Evolutionary conservation across 805 yeast genomes (phyloP).

Genomic region (Candida adriatica): DNA sequence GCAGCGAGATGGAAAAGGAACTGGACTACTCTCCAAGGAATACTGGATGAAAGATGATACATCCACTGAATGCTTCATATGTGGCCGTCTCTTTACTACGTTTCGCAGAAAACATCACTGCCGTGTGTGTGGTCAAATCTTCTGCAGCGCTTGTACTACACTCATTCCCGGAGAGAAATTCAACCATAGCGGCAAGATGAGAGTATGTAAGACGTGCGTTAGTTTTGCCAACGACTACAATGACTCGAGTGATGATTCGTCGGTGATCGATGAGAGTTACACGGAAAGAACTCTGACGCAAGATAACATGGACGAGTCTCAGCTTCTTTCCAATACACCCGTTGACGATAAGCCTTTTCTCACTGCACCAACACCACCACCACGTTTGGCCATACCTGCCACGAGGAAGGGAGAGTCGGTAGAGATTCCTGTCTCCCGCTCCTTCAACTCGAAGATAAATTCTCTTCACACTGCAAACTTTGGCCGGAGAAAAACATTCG

Average conservation of each 20-base stretch:
- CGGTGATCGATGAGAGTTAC: conserved; percentile 31
- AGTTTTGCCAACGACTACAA: conserved; percentile 58
- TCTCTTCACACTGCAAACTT: conserved; percentile 22
- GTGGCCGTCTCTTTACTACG: conserved; percentile 74
- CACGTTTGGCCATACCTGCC: conserved; percentile 77
- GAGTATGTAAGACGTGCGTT: conserved; percentile 73
- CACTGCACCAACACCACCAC: conserved; percentile 49
- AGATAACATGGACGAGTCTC: conserved; percentile 14
- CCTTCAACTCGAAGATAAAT: conserved; percentile 20
- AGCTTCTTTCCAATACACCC: conserved; percentile 13
- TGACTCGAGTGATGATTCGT: conserved; percentile 62
- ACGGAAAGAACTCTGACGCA: conserved; percentile 17
- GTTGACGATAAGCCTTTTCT: conserved; percentile 16
- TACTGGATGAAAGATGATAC: conserved; percentile 97
- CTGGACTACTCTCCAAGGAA: conserved; percentile 41
- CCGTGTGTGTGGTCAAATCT: conserved; percentile 92
- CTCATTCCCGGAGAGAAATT: conserved; percentile 61
- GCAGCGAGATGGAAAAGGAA: conserved; percentile 18
- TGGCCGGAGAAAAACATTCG: conserved; percentile 19
- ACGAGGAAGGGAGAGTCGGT: conserved; percentile 73
- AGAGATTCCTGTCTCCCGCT: conserved; percentile 47
- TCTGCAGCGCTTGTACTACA: conserved; percentile 76
- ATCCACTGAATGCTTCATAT: conserved; percentile 79
- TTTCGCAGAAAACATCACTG: conserved; percentile 93
- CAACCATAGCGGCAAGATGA: conserved; percentile 58